Conservation (phyloP, 345 rosid species). For the Brassica juncea region DNA sequence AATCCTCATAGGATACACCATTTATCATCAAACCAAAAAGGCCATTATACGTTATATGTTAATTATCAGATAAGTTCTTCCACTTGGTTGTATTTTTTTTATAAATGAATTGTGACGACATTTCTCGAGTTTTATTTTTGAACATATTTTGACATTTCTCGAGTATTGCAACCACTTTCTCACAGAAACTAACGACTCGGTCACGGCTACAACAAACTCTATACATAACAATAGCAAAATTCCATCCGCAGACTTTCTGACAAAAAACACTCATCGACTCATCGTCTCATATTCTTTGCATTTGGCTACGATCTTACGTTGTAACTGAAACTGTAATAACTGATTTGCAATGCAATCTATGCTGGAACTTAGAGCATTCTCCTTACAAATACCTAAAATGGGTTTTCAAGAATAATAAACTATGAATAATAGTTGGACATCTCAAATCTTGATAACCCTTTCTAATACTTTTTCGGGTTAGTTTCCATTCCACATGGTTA, state of each 20-base stretch:
- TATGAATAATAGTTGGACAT: background rate
- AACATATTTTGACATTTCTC: too few species aligned
- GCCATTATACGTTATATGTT: background rate
- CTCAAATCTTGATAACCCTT: background rate
- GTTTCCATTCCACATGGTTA: background rate
- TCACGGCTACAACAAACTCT: background rate
- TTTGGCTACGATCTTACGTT: background rate
- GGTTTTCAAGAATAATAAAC: background rate
- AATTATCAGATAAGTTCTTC: slow-evolving; percentile 3
- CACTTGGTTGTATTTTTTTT: background rate
- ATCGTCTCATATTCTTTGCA: background rate
- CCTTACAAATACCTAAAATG: background rate
- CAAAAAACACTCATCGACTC: background rate
- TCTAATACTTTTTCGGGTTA: background rate
- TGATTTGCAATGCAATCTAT: background rate
- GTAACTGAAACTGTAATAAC: background rate
- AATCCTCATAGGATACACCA: slow-evolving; percentile 31
- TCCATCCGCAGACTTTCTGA: background rate
- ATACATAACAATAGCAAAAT: background rate
- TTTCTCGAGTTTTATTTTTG: background rate
- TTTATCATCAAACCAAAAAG: slow-evolving; percentile 9
- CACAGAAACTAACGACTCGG: background rate
- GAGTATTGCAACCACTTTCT: background rate
- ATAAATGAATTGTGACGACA: background rate
- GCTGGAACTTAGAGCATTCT: background rate